Evolutionary conservation across 306 rosid genomes (phyloP).

Genomic region (Sophora flavescens): DNA sequence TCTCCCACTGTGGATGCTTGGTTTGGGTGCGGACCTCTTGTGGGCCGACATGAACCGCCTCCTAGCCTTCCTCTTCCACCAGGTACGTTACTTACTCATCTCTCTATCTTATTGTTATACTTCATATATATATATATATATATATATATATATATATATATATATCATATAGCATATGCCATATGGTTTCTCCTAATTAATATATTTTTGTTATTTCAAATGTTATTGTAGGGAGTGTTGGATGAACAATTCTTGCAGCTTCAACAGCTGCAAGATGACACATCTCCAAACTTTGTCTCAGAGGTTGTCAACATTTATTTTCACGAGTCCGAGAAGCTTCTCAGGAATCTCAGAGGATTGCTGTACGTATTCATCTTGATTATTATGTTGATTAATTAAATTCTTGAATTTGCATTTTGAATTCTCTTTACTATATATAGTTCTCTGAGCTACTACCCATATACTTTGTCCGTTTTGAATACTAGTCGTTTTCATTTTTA

Average conservation of each 20-base stretch:
- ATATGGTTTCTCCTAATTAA: background rate
- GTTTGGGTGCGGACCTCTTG: constrained; percentile 84
- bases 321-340: constrained; percentile 91
- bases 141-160: too few species aligned
- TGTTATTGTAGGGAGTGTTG: constrained; percentile 72
- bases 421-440: background rate
- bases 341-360: constrained; percentile 73
- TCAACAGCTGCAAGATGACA: constrained; percentile 91
- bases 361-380: constrained; percentile 47
- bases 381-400: too few species aligned
- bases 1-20: constrained; percentile 97
- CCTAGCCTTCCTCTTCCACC: constrained; percentile 94
- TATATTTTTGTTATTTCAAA: background rate
- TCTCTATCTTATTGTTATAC: too few species aligned
- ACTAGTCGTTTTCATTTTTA: too few species aligned
- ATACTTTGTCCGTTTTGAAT: too few species aligned
- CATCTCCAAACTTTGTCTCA: constrained; percentile 90
- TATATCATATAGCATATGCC: too few species aligned
- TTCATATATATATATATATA: too few species aligned
- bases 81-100: constrained; percentile 48
- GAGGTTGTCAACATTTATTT: constrained; percentile 94
- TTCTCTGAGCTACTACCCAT: too few species aligned
- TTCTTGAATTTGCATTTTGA: background rate
- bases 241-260: constrained; percentile 97
- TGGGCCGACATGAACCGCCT: constrained; percentile 97